Conservation (phyloP, 371 early-diverging fungal genomes). For the Apophysomyces elegans region DNA sequence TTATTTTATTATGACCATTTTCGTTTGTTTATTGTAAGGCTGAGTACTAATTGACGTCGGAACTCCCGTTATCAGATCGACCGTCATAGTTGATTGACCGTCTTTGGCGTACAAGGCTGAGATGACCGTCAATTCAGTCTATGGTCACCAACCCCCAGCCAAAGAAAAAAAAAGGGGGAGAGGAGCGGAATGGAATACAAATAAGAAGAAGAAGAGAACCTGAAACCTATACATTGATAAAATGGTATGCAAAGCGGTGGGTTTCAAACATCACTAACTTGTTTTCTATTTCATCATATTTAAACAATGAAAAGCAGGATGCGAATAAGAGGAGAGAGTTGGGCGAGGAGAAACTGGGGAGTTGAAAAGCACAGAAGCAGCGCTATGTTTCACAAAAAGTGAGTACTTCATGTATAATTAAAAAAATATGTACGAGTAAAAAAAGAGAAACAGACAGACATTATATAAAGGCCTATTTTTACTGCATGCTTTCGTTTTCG, state of each 20-base stretch:
- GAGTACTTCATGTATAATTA: no score
- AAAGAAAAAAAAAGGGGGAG: background rate
- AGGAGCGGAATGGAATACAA: no score
- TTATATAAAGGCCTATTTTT: background rate
- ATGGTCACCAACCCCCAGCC: background rate
- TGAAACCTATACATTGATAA: no score
- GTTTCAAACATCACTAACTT: background rate
- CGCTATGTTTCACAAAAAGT: no score
- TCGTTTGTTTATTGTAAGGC: background rate
- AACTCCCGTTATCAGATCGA: slow-evolving; percentile 6
- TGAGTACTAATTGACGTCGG: background rate
- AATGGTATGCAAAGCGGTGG: background rate
- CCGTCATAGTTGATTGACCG: slow-evolving; percentile 4
- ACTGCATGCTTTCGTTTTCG: slow-evolving; percentile 4
- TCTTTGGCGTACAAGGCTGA: background rate
- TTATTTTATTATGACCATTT: background rate
- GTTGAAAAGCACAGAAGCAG: no score
- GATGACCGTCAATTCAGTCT: background rate
- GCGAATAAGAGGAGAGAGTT: no score
- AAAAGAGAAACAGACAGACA: background rate
- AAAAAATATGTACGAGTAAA: no score
- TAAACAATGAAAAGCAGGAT: no score
- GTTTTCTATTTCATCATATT: no score
- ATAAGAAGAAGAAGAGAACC: no score
- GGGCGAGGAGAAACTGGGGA: no score